phyloP scores from a whole-genome alignment of 805 yeast species.

The Myxozyma nipponensis region DNA sequence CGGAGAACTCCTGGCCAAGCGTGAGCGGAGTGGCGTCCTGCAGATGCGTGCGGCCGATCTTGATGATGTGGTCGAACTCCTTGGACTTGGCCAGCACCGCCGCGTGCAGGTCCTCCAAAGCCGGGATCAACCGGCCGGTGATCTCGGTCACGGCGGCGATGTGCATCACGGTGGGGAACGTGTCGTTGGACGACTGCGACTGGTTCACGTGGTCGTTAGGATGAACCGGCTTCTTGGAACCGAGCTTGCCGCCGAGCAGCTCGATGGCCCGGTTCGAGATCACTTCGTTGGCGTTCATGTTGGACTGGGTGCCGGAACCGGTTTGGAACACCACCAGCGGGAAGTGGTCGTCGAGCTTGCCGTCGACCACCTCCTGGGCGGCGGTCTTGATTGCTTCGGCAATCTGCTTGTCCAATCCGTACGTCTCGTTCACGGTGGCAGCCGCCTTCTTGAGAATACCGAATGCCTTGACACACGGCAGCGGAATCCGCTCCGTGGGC shows the following conservation, averaged over 20 bases:
- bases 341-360: constrained; percentile 89
- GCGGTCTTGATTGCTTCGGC: constrained; percentile 86
- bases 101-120: constrained; percentile 69
- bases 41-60: constrained; percentile 97
- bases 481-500: constrained; percentile 81
- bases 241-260: constrained; percentile 84
- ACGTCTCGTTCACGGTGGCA: constrained; percentile 78
- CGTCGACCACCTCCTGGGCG: constrained; percentile 91
- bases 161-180: constrained; percentile 99
- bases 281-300: constrained; percentile 99
- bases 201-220: constrained; percentile 98
- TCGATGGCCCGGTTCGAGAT: constrained; percentile 98
- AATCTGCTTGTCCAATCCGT: constrained; percentile 83
- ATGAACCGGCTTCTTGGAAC: constrained; percentile 91
- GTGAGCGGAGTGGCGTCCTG: constrained; percentile 99
- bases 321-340: constrained; percentile 99
- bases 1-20: constrained; percentile 95
- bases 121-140: constrained; percentile 69
- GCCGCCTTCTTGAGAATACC: constrained; percentile 93
- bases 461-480: constrained; percentile 84
- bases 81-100: constrained; percentile 72
- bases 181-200: constrained; percentile 98
- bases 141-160: constrained; percentile 96
- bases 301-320: constrained; percentile 97
- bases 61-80: constrained; percentile 85